Conservation (phyloP, 139 green algal genomes). For the Haematococcus lacustris region DNA sequence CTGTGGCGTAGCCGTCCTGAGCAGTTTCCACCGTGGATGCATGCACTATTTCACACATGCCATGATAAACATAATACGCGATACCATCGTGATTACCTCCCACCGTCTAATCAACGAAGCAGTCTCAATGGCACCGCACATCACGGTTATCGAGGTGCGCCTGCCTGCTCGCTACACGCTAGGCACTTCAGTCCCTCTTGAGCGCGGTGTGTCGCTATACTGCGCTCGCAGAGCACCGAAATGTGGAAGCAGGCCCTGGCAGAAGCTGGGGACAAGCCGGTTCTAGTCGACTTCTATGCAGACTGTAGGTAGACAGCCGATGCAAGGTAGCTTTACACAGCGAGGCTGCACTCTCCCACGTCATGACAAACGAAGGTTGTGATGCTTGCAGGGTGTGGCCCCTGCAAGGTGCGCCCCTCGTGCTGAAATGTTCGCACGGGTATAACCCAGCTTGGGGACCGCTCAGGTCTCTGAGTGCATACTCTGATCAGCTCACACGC, state of each 20-base stretch:
- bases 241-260: slow-evolving; percentile 5
- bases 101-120: too few relatives aligned
- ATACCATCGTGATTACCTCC: too few relatives aligned
- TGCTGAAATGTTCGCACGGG: background rate
- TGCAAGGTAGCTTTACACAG: background rate
- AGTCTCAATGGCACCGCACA: too few relatives aligned
- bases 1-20: too few relatives aligned
- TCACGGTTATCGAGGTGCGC: too few relatives aligned
- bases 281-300: slow-evolving; percentile 70
- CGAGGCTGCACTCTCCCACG: background rate
- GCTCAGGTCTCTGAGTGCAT: background rate
- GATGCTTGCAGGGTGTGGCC: slow-evolving; percentile 51
- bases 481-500: background rate
- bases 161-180: too few relatives aligned
- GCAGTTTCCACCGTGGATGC: too few relatives aligned
- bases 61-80: too few relatives aligned
- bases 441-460: background rate
- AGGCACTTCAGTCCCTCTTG: too few relatives aligned
- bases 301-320: slow-evolving; percentile 31
- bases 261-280: background rate
- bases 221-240: slow-evolving; percentile 4
- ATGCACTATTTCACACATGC: too few relatives aligned
- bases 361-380: background rate
- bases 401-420: slow-evolving; percentile 44
- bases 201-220: too few relatives aligned